Evolutionary conservation across 805 yeast species (phyloP), one percentile per base, ranked within the genome.

Genomic region (Candida nonsorbophila): DNA sequence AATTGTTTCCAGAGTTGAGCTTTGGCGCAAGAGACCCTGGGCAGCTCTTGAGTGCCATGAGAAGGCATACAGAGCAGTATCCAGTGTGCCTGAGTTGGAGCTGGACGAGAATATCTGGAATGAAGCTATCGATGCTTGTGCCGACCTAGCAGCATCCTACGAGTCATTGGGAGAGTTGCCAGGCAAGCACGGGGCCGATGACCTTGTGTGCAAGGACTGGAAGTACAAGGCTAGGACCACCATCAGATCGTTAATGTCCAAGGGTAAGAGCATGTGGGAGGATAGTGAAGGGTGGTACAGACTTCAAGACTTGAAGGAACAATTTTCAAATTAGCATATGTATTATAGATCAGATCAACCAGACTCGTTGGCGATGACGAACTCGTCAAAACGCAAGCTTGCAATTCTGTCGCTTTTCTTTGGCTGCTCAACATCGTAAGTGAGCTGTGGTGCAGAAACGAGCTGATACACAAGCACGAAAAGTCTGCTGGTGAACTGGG

Each of bases 201-300:
- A 83, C 50, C 41, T 80, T n/a, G 94, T 88, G 7, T 87, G 96
- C 53, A 77, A 79, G 47, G 95, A 87, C 49, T 88, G 97, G 97
- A 82, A 76, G 48, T 84, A 80, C 58, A 86, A 86, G 51, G 79
- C 94, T 2, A 70, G 79, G 38, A 69, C 83, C 10, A 64, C 84
- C 1, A 69, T 87, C 13, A 70, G 94, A 46, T 72, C 84, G 1
- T 62, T 87, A 40, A 69, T 84, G 74, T 77, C 90, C 11, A 82
- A 79, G 48, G 95, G 95, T 6, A 80, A 74, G 44, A 61, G 66
- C 14, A 69, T 69, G 38, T 87, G 95, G 95, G 88, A 83, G 42
- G 86, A 73, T 37, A 66, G 82, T 3, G 79, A 72, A 20, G 92
- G 86, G 2, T 87, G 90, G 84, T 75, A 77, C 23, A 68, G 65